Evolutionary conservation across 148 eudicot species (phyloP).

Genomic region (Beta vulgaris): DNA sequence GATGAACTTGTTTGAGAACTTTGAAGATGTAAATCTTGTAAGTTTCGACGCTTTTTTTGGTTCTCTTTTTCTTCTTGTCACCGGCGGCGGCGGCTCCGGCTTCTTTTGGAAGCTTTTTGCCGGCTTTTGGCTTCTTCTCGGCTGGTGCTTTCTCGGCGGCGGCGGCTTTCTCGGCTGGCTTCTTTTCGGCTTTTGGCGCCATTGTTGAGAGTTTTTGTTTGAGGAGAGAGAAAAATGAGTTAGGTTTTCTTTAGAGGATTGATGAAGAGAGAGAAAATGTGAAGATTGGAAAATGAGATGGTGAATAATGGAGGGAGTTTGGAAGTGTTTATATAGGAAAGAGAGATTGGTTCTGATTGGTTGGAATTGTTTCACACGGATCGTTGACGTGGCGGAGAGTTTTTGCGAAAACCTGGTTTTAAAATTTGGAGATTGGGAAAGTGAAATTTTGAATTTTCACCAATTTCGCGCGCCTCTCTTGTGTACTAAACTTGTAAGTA

Average conservation of each 20-base stretch:
- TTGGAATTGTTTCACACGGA: background rate
- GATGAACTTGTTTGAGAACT: conserved; percentile 52
- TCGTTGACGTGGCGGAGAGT: conserved; percentile 8
- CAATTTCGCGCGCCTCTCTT: background rate
- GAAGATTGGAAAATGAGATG: background rate
- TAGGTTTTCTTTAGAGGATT: too few relatives aligned
- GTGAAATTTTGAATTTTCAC: background rate
- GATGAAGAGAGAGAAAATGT: background rate
- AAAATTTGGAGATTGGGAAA: background rate
- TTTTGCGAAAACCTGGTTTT: too few relatives aligned
- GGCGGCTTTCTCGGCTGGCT: conserved; percentile 35
- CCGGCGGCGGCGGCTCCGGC: conserved; percentile 39
- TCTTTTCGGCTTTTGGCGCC: conserved; percentile 52
- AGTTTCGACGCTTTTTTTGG: conserved; percentile 50
- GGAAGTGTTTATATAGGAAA: background rate
- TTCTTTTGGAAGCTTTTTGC: conserved; percentile 43
- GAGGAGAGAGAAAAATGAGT: too few relatives aligned
- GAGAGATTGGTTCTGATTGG: conserved; percentile 10
- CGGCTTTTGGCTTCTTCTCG: conserved; percentile 53
- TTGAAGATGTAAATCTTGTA: conserved; percentile 61
- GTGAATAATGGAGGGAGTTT: background rate
- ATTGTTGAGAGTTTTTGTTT: too few relatives aligned
- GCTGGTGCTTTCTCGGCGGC: conserved; percentile 39
- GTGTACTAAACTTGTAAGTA: too few relatives aligned
- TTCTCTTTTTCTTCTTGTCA: conserved; percentile 52